Base-by-base conservation (phyloP, 1,284 basidiomycete genomes). In the Ustilago crameri region DNA sequence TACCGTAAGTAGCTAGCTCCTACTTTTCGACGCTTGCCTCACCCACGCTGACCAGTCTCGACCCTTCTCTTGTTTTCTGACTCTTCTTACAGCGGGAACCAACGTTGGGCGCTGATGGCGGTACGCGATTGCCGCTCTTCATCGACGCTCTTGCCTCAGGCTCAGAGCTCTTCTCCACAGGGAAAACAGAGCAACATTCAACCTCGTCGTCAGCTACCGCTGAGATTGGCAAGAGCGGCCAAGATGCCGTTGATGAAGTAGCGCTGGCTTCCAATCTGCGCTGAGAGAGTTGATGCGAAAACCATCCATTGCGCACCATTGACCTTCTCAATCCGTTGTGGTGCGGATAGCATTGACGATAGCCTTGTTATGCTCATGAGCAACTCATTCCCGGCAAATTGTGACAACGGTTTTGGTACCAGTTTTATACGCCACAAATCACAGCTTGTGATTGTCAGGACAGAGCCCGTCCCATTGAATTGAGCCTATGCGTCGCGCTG, bases 101-200 rank as follows among this genome's bases (percentile, higher is more conserved):
- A 4, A 68, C 70, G 3, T 64, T 73, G 4, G 70, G 70, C 17
- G 70, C 70, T 12, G 70, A 73, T 18, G 70, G 70, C 8, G 70
- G 70, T 1, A 76, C 76, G 1, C 57, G 71, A 9, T 60, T 78
- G 8, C 65, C 74, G 9, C 64, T 78, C 18, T 73, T 78, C 38
- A 75, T 78, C 50, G 74, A 78, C 44, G 74, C 74, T 14, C 61
- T 78, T 3, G 61, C 66, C 3, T 60, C 67, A 9, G 76, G 76
- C 8, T 64, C 65, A 12, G 76, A 76, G 35, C 55, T 70, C 22
- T 67, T 74, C 41, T 37, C 52, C 3, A 26, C 64, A 17, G 34
- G 34, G 2, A 20, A 38, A 18, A 10, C 15, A 9, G 35, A 40
- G 30, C 40, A 40, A 8, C 42, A 26, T 20, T n/a, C 17, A n/a